Conservation (phyloP, 23 red algal genomes). For the Pyropia yezoensis region DNA sequence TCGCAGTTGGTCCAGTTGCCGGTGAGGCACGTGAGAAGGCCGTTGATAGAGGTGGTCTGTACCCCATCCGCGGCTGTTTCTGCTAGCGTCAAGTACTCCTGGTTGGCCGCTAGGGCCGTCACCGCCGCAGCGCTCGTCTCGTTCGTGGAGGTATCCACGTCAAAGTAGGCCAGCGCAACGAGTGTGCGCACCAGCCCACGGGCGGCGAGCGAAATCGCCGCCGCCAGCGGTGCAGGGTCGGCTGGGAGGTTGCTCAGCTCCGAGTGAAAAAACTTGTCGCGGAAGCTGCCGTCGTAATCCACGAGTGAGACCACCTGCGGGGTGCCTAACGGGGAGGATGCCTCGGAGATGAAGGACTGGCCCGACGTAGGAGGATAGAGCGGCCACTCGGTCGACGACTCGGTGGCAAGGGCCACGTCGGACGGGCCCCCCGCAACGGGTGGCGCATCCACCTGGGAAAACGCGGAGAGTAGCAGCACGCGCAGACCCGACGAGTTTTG, state of each 20-base stretch:
- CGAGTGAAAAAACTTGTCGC: conserved; percentile 37
- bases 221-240: not conserved
- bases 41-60: conserved; percentile 8
- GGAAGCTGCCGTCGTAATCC: conserved; percentile 21
- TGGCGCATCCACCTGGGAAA: conserved; percentile 1
- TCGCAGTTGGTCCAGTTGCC: conserved; percentile 26
- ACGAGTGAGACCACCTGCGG: conserved; percentile 21
- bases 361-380: conserved; percentile 34
- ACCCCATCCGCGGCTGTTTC: not conserved
- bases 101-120: too few relatives aligned
- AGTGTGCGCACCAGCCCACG: conserved; percentile 16
- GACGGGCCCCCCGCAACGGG: not conserved
- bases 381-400: not conserved
- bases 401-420: not conserved
- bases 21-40: conserved; percentile 39
- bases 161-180: conserved; percentile 10
- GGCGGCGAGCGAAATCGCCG: conserved; percentile 17
- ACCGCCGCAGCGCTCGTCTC: too few relatives aligned
- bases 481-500: not conserved
- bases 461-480: not conserved
- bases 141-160: too few relatives aligned
- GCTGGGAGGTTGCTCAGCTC: conserved; percentile 7
- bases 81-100: not conserved
- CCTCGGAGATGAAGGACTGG: conserved; percentile 6
- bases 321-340: not conserved